These are phyloP conservation scores for Russula abietina DNA, from an alignment of 768 basidiomycete genomes.

Conservation along the genomic window DNA sequence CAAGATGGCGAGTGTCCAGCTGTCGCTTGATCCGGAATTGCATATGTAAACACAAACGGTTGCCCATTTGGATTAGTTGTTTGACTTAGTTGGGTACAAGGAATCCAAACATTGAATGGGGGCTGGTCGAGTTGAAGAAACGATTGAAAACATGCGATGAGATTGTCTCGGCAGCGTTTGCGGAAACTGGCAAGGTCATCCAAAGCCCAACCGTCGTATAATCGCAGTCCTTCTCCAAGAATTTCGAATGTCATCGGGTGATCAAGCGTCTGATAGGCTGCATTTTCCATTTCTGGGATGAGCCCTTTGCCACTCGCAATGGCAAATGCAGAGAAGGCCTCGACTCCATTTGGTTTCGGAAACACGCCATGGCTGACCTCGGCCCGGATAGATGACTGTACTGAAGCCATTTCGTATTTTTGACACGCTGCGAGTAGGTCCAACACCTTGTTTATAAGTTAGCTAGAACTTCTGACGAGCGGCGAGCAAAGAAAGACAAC, in stretches of 20 bases:
- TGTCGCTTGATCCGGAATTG: no score
- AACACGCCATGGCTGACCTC: neutral
- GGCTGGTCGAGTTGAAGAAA: neutral
- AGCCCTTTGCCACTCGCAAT: no score
- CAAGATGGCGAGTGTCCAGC: neutral
- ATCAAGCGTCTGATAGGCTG: no score
- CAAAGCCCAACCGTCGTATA: no score
- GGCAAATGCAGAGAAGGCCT: no score
- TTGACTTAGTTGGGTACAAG: neutral
- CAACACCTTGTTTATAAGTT: neutral
- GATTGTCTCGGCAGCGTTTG: no score
- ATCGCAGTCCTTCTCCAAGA: neutral
- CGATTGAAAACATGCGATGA: no score
- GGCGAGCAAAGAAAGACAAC: neutral
- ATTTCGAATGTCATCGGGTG: no score
- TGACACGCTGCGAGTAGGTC: slow-evolving; percentile 18
- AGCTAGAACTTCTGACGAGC: neutral
- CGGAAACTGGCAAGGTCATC: no score
- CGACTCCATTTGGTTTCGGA: no score
- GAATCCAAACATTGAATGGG: neutral
- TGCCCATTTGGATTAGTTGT: no score
- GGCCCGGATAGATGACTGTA: neutral
- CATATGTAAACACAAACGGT: neutral
- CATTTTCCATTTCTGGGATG: no score
- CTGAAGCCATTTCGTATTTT: slow-evolving; percentile 27